Evolutionary conservation across 148 eudicot species (phyloP).

Genomic region (Tetragonia tetragonoides): DNA sequence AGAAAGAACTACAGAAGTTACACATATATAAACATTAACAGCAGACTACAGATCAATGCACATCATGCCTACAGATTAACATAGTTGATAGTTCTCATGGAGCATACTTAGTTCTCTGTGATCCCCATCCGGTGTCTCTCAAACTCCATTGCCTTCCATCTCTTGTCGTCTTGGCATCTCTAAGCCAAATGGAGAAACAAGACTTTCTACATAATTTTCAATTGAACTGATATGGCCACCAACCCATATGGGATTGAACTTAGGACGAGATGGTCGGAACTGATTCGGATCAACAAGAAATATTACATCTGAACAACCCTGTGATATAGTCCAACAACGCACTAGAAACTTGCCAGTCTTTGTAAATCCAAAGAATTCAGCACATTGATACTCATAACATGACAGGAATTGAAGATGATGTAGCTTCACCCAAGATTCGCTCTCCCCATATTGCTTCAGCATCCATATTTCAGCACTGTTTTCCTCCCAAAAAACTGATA

Average conservation of each 20-base stretch:
- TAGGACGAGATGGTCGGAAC: neutral
- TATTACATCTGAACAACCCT: neutral
- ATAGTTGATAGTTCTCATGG: no score
- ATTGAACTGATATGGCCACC: neutral
- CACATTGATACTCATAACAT: neutral
- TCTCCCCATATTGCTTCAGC: neutral
- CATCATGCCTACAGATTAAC: no score
- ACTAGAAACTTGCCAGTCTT: neutral
- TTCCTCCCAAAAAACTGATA: neutral
- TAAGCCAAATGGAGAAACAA: neutral
- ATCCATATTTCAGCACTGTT: neutral
- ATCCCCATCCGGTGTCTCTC: neutral
- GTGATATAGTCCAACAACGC: neutral
- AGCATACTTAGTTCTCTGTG: no score
- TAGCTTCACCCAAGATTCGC: neutral
- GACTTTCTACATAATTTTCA: neutral
- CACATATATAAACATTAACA: no score
- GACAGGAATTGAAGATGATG: neutral
- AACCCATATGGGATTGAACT: neutral
- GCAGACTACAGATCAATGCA: no score
- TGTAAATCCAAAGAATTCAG: slow-evolving; percentile 3
- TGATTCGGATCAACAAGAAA: neutral
- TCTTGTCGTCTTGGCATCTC: neutral
- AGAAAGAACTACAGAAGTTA: no score
- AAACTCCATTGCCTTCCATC: neutral